Conservation (phyloP, 129 eudicot species). For the Helianthus tuberosus region DNA sequence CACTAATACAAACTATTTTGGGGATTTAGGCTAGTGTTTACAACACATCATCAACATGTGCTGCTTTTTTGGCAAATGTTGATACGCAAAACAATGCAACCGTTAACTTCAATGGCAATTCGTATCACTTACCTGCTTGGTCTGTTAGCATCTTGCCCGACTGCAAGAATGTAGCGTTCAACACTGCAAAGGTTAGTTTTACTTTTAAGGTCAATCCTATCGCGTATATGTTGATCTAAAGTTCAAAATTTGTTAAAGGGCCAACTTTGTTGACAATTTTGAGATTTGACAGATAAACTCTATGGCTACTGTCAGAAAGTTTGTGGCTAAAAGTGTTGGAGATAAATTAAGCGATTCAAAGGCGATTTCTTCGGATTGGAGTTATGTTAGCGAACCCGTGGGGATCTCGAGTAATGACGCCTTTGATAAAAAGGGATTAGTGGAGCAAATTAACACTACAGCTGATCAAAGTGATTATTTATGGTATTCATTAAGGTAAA, state of each 20-base stretch:
- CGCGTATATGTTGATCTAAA: not conserved
- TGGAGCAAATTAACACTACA: constrained; percentile 92
- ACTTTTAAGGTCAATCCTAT: constrained; percentile 13
- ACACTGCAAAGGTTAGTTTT: constrained; percentile 81
- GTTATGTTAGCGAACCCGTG: constrained; percentile 77
- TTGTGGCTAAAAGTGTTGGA: constrained; percentile 39
- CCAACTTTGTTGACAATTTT: not conserved
- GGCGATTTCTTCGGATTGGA: constrained; percentile 61
- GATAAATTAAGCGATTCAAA: constrained; percentile 42
- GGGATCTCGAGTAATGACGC: constrained; percentile 74
- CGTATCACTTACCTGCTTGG: constrained; percentile 88
- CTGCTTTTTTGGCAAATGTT: constrained; percentile 83
- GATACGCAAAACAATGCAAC: constrained; percentile 66
- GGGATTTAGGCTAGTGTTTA: constrained; percentile 65
- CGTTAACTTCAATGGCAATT: constrained; percentile 73
- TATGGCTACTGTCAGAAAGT: constrained; percentile 54
- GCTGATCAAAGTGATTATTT: constrained; percentile 89
- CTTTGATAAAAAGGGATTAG: constrained; percentile 54
- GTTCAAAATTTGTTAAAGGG: not conserved
- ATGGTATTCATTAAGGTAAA: constrained; percentile 94
- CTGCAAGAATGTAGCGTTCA: constrained; percentile 88
- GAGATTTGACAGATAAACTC: constrained; percentile 69
- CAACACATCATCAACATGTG: constrained; percentile 66
- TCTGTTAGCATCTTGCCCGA: constrained; percentile 99
- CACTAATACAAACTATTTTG: constrained; percentile 11